Base-by-base conservation (phyloP, 2,329 filamentous ascomycete species). In the Neobulgaria alba region DNA sequence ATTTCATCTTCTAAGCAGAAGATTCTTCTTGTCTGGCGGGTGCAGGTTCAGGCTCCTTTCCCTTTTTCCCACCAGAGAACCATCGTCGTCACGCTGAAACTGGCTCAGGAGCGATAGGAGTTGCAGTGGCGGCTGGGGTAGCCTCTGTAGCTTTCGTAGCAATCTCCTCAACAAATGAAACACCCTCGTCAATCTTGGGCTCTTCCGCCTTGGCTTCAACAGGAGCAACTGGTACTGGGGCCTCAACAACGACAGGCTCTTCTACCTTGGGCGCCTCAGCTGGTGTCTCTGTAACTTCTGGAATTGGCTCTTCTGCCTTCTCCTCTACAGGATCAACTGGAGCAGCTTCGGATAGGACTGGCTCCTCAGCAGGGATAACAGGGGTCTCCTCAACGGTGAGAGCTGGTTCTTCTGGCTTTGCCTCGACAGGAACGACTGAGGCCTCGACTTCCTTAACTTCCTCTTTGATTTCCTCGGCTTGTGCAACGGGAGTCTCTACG, bases 401-500 rank as follows among this genome's bases (percentile, higher is more conserved):
- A 20, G 29, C 21, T 33, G 35, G 36, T 17, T 34, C 29, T 17
- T 34, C 29, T 3, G 30, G 17, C 17, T 32, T 26, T 3, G 37
- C 8, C 5, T 39, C 34, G 17, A 40, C 36, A 8, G 33, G 23
- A 10, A 10, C 36, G 2, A 41, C 29, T 4, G 20, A 19, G 3
- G 18, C 29, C 34, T 36, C 34, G n/a, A n/a, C n/a, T n/a, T n/a
- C n/a, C 19, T 36, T 36, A 21, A 36, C 12, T 10, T 17, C 36
- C 17, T 39, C 41, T 18, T 43, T 41, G 20, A n/a, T n/a, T 52
- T 42, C 14, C n/a, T 30, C 29, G 14, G 50, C 41, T 15, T 35
- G 20, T 16, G 42, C n/a, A n/a, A n/a, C n/a, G n/a, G n/a, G n/a
- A n/a, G n/a, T 33, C 29, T 51, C 41, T 42, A 53, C 51, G 29